These are phyloP conservation scores for Solanum paucissectum DNA, from an alignment of 257 asterid species.

Conservation along the genomic window DNA sequence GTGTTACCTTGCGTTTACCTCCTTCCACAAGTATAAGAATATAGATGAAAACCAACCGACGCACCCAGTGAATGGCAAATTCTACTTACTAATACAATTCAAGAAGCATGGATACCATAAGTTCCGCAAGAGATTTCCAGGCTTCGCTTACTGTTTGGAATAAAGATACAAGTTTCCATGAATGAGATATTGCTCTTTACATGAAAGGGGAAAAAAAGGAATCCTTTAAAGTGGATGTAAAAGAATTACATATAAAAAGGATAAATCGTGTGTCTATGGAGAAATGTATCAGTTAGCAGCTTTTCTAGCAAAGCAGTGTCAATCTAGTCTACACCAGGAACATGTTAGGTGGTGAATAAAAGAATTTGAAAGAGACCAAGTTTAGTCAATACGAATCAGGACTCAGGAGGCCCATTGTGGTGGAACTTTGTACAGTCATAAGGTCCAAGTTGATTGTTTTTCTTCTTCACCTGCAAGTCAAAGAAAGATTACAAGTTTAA, in stretches of 20 bases:
- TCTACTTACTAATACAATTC: neutral
- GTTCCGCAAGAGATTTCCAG: neutral
- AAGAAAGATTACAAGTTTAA: neutral
- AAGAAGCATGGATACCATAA: neutral
- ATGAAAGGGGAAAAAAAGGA: neutral
- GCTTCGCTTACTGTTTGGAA: neutral
- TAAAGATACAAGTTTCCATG: neutral
- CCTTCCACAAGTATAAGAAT: neutral
- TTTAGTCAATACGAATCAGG: conserved; percentile 26
- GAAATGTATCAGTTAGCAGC: neutral
- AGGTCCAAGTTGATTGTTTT: conserved; percentile 69
- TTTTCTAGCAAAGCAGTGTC: neutral
- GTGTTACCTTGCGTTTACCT: neutral
- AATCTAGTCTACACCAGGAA: neutral
- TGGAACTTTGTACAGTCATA: conserved; percentile 78
- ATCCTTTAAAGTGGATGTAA: neutral
- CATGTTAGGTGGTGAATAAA: conserved; percentile 1
- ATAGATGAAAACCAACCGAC: neutral
- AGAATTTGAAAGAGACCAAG: conserved; percentile 20
- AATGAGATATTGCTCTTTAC: neutral
- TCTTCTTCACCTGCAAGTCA: conserved; percentile 59
- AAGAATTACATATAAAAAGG: neutral
- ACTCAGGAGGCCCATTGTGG: conserved; percentile 26
- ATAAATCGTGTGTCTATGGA: neutral
- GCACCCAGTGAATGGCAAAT: neutral